phyloP scores from a whole-genome alignment of 2,329 filamentous ascomycete genomes.

The Cordyceps pruinosa region DNA sequence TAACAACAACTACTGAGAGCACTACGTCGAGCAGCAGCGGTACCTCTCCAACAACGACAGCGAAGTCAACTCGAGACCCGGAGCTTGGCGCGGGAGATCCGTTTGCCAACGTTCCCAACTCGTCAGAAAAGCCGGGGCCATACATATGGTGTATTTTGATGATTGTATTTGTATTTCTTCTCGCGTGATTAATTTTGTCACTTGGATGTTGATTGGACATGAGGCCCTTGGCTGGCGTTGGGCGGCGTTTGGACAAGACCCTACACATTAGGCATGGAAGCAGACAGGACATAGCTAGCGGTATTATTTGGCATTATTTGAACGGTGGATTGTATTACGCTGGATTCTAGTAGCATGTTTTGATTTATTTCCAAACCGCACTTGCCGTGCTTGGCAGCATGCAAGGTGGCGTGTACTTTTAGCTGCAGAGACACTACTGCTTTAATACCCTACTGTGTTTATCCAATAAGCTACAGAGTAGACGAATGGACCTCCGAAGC shows the following conservation, averaged over 20 bases:
- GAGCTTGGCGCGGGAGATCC: slow-evolving; percentile 3
- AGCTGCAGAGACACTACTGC: too few species aligned
- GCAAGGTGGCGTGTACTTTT: too few species aligned
- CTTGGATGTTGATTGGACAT: background rate
- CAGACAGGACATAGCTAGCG: background rate
- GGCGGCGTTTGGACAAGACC: background rate
- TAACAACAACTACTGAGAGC: background rate
- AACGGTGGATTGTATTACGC: background rate
- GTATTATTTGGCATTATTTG: background rate
- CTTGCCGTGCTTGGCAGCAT: background rate
- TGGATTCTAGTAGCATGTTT: background rate
- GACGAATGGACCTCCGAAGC: too few species aligned
- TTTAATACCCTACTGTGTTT: too few species aligned
- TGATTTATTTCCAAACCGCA: background rate
- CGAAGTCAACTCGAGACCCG: background rate
- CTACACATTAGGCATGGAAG: background rate
- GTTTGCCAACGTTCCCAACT: background rate
- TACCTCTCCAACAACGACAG: background rate
- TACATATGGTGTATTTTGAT: background rate
- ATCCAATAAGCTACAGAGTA: too few species aligned
- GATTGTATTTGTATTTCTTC: background rate
- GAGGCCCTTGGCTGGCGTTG: background rate
- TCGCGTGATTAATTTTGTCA: background rate
- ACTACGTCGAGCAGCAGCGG: background rate
- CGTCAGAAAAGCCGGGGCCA: background rate